Conservation (phyloP, 2,329 filamentous ascomycete species). For the Madurella mycetomatis region DNA sequence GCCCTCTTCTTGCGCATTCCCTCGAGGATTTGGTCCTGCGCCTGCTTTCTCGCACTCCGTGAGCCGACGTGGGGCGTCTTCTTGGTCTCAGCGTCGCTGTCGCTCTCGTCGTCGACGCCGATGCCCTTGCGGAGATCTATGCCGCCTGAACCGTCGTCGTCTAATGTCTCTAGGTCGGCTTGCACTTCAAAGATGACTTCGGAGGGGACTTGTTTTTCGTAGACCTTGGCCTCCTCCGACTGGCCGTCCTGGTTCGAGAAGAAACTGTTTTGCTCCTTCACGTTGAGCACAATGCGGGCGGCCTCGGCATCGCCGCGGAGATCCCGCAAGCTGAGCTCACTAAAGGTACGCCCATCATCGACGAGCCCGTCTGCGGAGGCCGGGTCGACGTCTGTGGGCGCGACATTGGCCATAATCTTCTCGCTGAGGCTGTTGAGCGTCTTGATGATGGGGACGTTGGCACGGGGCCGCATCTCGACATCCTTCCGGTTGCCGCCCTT, state of each 20-base stretch:
- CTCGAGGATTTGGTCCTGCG: slow-evolving; percentile 62
- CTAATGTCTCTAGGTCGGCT: slow-evolving; percentile 54
- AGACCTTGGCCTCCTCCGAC: slow-evolving; percentile 46
- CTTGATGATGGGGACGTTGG: slow-evolving; percentile 81
- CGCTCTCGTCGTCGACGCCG: slow-evolving; percentile 65
- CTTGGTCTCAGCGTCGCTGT: slow-evolving; percentile 57
- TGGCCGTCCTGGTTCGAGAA: slow-evolving; percentile 54
- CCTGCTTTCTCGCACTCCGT: slow-evolving; percentile 58
- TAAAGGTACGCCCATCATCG: slow-evolving; percentile 68
- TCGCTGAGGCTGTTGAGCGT: slow-evolving; percentile 87
- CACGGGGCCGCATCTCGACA: slow-evolving; percentile 77
- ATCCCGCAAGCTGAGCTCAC: slow-evolving; percentile 73
- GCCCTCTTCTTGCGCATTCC: slow-evolving; percentile 59
- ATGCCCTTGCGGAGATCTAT: slow-evolving; percentile 60
- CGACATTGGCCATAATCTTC: slow-evolving; percentile 86
- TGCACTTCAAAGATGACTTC: slow-evolving; percentile 64
- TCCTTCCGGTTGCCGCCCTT: slow-evolving; percentile 81
- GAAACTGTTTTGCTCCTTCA: slow-evolving; percentile 82
- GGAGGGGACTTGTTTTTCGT: slow-evolving; percentile 64
- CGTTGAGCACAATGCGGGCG: slow-evolving; percentile 75
- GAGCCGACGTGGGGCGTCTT: slow-evolving; percentile 62
- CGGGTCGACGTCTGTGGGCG: slow-evolving; percentile 68
- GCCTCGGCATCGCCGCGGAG: slow-evolving; percentile 70
- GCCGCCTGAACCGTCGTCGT: slow-evolving; percentile 45
- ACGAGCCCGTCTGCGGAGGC: slow-evolving; percentile 49